Evolutionary conservation across 768 basidiomycete genomes (phyloP).

Genomic region (Lentinula detonsa): DNA sequence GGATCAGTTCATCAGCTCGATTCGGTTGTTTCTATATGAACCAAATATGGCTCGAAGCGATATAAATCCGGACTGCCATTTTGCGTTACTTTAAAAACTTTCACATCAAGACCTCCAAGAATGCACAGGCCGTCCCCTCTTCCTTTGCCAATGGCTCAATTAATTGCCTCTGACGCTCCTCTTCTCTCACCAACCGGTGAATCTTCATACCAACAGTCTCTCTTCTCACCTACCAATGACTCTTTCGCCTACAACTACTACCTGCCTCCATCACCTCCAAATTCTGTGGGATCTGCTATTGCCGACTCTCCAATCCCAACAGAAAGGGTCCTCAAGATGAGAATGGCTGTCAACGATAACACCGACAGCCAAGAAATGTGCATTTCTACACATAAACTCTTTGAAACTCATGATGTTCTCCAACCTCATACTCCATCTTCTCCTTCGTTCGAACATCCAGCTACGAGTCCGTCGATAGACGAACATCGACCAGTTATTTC

Average conservation of each 20-base stretch:
- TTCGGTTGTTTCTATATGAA: neutral
- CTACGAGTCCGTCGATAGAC: slow-evolving; percentile 22
- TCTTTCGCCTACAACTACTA: slow-evolving; percentile 44
- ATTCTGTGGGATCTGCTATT: slow-evolving; percentile 36
- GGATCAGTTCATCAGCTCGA: slow-evolving; percentile 1
- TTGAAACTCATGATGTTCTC: slow-evolving; percentile 42
- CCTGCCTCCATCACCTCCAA: slow-evolving; percentile 42
- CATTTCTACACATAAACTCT: slow-evolving; percentile 67
- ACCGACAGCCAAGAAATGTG: slow-evolving; percentile 48
- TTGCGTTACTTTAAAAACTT: slow-evolving; percentile 2
- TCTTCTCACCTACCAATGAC: slow-evolving; percentile 20
- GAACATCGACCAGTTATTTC: slow-evolving; percentile 27
- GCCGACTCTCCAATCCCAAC: slow-evolving; percentile 41
- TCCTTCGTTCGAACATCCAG: slow-evolving; percentile 15
- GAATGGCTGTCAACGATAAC: slow-evolving; percentile 35
- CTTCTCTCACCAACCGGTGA: slow-evolving; percentile 42
- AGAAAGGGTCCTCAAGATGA: slow-evolving; percentile 45
- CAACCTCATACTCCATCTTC: slow-evolving; percentile 25
- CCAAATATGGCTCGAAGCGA: neutral
- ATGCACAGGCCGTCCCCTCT: slow-evolving; percentile 16
- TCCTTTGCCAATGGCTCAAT: slow-evolving; percentile 46
- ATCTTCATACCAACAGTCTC: neutral
- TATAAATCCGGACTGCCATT: neutral
- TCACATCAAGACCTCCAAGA: neutral
- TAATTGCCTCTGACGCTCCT: slow-evolving; percentile 52